Evolutionary conservation across 2,329 filamentous ascomycete genomes (phyloP).

Genomic region (Colletotrichum tabaci): DNA sequence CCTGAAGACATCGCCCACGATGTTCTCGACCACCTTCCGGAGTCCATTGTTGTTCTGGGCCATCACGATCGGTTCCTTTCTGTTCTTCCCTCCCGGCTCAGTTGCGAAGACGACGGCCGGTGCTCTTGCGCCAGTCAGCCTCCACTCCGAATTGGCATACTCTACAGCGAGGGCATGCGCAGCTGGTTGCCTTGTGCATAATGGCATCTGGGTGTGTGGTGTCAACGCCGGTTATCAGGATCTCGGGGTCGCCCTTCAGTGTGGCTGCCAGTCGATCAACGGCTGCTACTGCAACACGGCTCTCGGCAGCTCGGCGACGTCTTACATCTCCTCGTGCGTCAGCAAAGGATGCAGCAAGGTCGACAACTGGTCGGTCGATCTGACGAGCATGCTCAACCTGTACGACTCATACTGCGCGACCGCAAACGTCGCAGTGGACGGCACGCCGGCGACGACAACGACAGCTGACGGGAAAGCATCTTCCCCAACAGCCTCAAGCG

Average conservation of each 20-base stretch:
- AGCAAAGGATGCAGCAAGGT: slow-evolving; percentile 44
- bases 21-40: neutral
- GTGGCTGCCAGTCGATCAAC: slow-evolving; percentile 46
- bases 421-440: slow-evolving; percentile 44
- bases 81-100: neutral
- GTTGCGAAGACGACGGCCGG: slow-evolving; percentile 30
- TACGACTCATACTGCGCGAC: slow-evolving; percentile 47
- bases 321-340: slow-evolving; percentile 46
- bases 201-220: slow-evolving; percentile 44
- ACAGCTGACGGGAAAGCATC: neutral
- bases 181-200: slow-evolving; percentile 45
- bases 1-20: neutral
- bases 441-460: slow-evolving; percentile 21
- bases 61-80: neutral
- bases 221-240: slow-evolving; percentile 42
- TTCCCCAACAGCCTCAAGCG: neutral
- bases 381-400: slow-evolving; percentile 44
- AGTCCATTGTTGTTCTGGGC: neutral
- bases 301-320: slow-evolving; percentile 45
- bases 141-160: slow-evolving; percentile 36
- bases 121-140: slow-evolving; percentile 36
- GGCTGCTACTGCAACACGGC: slow-evolving; percentile 47
- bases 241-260: slow-evolving; percentile 45
- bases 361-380: slow-evolving; percentile 44
- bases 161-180: slow-evolving; percentile 46